A percentile compares a stretch with the other conserved stretches of the same genome.
Conservation (phyloP, 225 moss, liverwort and hornwort species). For the Lunularia cruciata region DNA sequence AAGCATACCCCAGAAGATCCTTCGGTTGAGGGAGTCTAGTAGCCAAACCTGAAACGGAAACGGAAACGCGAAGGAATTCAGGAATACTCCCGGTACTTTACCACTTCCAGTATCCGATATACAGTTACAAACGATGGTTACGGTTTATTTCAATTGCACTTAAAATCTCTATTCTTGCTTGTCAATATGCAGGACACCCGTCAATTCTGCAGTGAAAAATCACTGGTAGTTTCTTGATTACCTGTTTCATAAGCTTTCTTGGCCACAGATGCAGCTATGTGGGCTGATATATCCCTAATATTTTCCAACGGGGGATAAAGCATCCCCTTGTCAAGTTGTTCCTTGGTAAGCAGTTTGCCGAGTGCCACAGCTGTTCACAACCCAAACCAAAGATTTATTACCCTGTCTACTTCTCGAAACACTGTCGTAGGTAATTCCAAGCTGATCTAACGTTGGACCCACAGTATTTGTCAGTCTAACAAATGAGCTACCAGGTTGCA, state of each 20-base stretch:
- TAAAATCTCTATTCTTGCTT: no score
- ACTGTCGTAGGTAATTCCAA: no score
- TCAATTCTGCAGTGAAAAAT: neutral
- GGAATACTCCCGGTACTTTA: neutral
- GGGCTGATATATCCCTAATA: constrained; percentile 69
- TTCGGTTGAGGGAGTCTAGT: constrained; percentile 69
- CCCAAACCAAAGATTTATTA: neutral
- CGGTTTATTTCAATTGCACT: no score
- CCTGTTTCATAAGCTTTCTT: constrained; percentile 57
- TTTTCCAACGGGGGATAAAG: constrained; percentile 69
- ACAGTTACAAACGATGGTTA: no score
- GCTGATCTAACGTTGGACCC: no score
- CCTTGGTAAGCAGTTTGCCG: constrained; percentile 56
- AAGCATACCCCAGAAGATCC: constrained; percentile 66
- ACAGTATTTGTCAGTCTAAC: no score
- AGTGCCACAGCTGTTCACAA: constrained; percentile 61
- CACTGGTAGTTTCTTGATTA: neutral
- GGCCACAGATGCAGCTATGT: constrained; percentile 70
- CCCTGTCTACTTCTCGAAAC: no score
- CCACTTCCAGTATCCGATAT: no score
- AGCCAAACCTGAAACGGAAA: constrained; percentile 58
- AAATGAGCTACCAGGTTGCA: no score
- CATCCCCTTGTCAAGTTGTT: constrained; percentile 65
- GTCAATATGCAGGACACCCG: no score
- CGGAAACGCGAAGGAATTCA: neutral